phyloP scores from a whole-genome alignment of 352 stramenopile species.

The Phytophthora foliorum region DNA sequence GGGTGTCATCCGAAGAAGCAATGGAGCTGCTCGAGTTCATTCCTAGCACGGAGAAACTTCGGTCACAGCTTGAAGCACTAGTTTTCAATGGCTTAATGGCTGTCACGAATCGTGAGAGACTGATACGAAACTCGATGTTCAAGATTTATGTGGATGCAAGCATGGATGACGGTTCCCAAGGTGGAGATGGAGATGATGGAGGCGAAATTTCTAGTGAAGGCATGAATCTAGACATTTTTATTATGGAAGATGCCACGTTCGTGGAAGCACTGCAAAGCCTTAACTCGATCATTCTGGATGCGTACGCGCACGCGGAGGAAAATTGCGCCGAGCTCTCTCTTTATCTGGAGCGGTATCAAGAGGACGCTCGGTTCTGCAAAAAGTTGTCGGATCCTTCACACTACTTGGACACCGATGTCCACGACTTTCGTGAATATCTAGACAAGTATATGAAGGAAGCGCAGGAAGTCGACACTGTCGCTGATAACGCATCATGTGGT shows the following conservation, averaged over 20 bases:
- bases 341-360: slow-evolving; percentile 81
- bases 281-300: slow-evolving; percentile 60
- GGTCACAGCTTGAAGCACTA: slow-evolving; percentile 74
- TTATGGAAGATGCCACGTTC: slow-evolving; percentile 78
- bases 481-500: slow-evolving; percentile 55
- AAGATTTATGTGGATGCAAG: slow-evolving; percentile 71
- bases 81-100: slow-evolving; percentile 75
- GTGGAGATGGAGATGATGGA: slow-evolving; percentile 46
- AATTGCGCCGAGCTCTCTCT: slow-evolving; percentile 70
- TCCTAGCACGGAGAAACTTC: slow-evolving; percentile 61
- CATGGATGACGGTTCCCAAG: slow-evolving; percentile 51
- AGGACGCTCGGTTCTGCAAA: slow-evolving; percentile 74
- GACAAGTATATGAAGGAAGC: slow-evolving; percentile 76
- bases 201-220: slow-evolving; percentile 51
- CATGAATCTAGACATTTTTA: slow-evolving; percentile 83
- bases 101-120: slow-evolving; percentile 67
- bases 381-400: slow-evolving; percentile 39
- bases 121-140: slow-evolving; percentile 77
- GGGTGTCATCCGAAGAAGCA: slow-evolving; percentile 2
- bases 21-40: slow-evolving; percentile 59
- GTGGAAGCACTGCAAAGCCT: slow-evolving; percentile 66
- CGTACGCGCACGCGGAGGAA: slow-evolving; percentile 57
- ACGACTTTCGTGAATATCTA: slow-evolving; percentile 71
- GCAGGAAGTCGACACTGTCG: slow-evolving; percentile 57
- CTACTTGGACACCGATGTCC: slow-evolving; percentile 46